Evolutionary conservation across 169 alveolate genomes (phyloP), one percentile per base, ranked within the genome.

Genomic region (Babesia microti): DNA sequence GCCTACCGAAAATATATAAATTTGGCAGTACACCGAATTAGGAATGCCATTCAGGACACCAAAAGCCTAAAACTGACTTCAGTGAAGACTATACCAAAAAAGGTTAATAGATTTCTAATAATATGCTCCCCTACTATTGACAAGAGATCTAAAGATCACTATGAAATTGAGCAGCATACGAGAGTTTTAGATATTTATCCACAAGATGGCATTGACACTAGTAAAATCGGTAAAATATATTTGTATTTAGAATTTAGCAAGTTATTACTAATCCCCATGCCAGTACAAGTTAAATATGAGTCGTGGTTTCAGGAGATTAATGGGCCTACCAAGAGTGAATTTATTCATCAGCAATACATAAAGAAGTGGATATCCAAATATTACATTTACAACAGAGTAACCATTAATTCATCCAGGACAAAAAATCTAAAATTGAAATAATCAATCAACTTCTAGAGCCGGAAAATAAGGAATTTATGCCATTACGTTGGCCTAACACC

Each of bases 261-360:
- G 9, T 22, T 55, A 21, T 23, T 65, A 22, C 53, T 65, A 70
- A 58, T 65, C 18, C 76, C 76, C 11, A 28, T 65, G 4, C 76
- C 76, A n/a, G 28, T 24, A 15, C 5, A 44, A 30, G 76, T 65
- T 12, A 56, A 70, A 48, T 65, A 54, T 37, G 76, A 65, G 34
- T 65, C 53, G 46, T 65, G 76, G 76, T 65, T 65, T 37, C 70
- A 65, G 65, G 76, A 65, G 52, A 56, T 41, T 7, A 60, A 65
- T 58, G 55, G 48, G 15, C 76, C 70, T 4, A 58, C 55, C 32
- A 54, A 56, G 22, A 55, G 40, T 37, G 35, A 32, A 15, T 33
- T 22, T 19, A 65, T 65, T 24, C 65, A 65, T 14, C 34, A 47
- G 28, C 33, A 23, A 15, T 65, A 46, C 45, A 26, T 42, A 17